A percentile compares a stretch with the other conserved stretches of the same genome.
Conservation (phyloP, 1,284 basidiomycete species). For the Rhodotorula sp. region DNA sequence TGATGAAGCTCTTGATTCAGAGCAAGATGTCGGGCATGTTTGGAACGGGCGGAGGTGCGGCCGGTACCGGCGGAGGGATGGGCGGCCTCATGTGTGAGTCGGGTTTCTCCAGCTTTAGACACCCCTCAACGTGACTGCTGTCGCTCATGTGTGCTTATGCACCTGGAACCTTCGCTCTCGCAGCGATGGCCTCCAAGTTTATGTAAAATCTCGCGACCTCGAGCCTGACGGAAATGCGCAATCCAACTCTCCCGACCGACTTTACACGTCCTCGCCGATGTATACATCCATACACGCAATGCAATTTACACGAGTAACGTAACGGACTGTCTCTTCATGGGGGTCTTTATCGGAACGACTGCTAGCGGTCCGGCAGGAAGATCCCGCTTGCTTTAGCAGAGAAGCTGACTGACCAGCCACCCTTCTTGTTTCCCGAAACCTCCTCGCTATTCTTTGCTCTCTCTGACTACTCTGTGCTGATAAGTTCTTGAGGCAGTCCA, state of each 20-base stretch:
- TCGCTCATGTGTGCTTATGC: background rate
- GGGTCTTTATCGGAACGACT: no score
- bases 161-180: background rate
- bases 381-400: background rate
- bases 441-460: background rate
- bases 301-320: no score
- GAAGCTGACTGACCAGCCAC: background rate
- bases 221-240: background rate
- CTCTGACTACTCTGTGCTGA: no score
- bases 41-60: background rate
- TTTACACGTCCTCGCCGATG: no score
- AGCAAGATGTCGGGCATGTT: conserved; percentile 18
- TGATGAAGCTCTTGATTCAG: conserved; percentile 48
- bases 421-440: background rate
- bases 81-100: conserved; percentile 9
- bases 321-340: no score
- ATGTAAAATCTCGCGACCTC: conserved; percentile 4
- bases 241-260: no score
- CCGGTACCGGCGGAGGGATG: conserved; percentile 8
- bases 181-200: conserved; percentile 18
- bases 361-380: no score
- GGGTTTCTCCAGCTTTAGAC: no score
- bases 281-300: no score
- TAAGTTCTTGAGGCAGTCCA: no score
- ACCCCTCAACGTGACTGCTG: background rate